Conservation (phyloP, 1,284 basidiomycete genomes). For the Cerrena zonata region DNA sequence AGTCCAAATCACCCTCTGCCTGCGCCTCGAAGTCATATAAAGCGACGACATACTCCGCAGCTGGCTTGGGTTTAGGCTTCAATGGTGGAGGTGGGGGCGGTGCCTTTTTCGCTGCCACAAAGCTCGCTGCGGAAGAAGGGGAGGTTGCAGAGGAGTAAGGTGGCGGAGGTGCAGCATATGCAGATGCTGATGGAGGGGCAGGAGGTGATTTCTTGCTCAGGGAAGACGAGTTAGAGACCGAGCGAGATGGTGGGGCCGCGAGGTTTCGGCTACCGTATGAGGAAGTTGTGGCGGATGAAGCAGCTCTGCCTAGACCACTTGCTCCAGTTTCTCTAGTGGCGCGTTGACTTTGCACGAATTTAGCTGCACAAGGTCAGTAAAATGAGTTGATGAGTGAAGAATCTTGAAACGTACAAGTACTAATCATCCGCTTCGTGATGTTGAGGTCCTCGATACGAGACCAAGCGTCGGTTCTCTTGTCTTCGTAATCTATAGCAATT, state of each 20-base stretch:
- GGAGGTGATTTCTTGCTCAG: conserved; percentile 40
- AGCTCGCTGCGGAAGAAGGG: conserved; percentile 26
- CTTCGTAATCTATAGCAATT: conserved; percentile 76
- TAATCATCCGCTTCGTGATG: conserved; percentile 77
- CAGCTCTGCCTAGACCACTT: conserved; percentile 35
- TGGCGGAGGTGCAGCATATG: conserved; percentile 45
- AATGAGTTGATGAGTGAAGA: conserved; percentile 7
- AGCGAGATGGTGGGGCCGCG: conserved; percentile 28
- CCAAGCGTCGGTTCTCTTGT: conserved; percentile 74
- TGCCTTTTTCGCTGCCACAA: conserved; percentile 56
- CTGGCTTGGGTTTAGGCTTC: conserved; percentile 67
- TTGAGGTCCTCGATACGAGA: conserved; percentile 69
- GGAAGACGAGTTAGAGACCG: conserved; percentile 33
- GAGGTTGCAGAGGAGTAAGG: conserved; percentile 49
- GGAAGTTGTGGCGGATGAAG: conserved; percentile 37
- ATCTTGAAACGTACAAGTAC: conserved; percentile 60
- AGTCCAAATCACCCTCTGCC: conserved; percentile 91
- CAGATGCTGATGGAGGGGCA: conserved; percentile 34
- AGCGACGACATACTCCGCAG: conserved; percentile 79
- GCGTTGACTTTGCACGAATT: conserved; percentile 55
- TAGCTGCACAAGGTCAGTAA: conserved; percentile 39
- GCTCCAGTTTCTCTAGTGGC: conserved; percentile 21
- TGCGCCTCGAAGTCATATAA: conserved; percentile 92
- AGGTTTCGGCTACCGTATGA: conserved; percentile 37
- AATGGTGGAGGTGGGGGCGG: conserved; percentile 85